phyloP scores from a whole-genome alignment of 352 stramenopile genomes.

The Saprolegnia diclina region DNA sequence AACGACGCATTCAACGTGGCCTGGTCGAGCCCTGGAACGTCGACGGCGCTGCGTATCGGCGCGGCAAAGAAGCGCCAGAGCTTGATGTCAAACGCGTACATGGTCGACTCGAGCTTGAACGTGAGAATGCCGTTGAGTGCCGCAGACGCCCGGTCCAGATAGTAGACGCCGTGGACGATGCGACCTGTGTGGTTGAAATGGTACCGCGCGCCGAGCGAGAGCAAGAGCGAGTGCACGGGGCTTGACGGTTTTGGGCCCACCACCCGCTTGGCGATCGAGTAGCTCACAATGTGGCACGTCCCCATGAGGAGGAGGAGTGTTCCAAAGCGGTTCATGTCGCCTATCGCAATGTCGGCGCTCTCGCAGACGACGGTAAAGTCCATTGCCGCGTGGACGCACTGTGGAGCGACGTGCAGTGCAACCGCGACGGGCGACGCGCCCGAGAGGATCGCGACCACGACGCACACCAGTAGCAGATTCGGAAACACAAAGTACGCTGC shows the following conservation, averaged over 20 bases:
- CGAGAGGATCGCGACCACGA: not conserved
- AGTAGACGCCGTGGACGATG: constrained; percentile 10
- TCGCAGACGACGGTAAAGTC: constrained; percentile 12
- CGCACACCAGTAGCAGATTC: not conserved
- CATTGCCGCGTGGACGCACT: not conserved
- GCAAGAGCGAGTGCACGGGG: not conserved
- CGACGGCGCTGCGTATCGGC: not conserved
- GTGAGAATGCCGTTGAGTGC: constrained; percentile 17
- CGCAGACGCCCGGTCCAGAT: constrained; percentile 13
- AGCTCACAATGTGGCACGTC: constrained; percentile 1
- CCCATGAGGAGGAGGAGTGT: not conserved
- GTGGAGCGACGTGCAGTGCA: not conserved
- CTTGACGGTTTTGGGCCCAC: not conserved
- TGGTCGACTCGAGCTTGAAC: not conserved
- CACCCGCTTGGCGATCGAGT: not conserved
- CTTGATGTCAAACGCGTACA: constrained; percentile 14
- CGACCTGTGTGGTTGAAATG: not conserved
- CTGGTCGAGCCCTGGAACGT: no score
- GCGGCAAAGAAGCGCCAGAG: constrained; percentile 6
- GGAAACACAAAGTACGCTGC: not conserved
- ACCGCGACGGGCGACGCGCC: not conserved
- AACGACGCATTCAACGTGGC: no score
- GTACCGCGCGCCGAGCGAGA: constrained; percentile 9
- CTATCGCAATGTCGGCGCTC: not conserved
- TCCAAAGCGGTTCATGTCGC: not conserved